Evolutionary conservation across 306 rosid genomes (phyloP), one percentile per base, ranked within the genome.

Genomic region (Prunus dulcis): DNA sequence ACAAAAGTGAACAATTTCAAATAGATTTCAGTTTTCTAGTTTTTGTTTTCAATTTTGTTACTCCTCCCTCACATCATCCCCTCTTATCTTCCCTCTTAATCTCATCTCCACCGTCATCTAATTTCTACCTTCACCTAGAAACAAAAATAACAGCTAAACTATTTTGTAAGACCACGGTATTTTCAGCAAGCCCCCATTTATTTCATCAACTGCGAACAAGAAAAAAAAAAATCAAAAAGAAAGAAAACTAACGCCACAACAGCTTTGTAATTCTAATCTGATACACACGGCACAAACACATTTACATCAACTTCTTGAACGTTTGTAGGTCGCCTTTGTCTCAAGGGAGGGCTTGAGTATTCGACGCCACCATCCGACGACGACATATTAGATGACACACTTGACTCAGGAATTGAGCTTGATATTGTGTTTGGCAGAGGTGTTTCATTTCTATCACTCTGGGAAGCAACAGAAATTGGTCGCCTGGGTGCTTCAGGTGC

Each of bases 361-460:
- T 90, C 93, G 19, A 70, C 61, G 23, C 82, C 87, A 56, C 47
- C 74, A 1, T 82, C 85, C 22, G 88, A 68, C 23, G 89, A 87
- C 25, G 81, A 83, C 72, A 86, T 84, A 66, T 87, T 85, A 6
- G 96, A 85, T 34, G 88, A 93, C 60, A 71, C 71, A 2, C 77
- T 71, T 1, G 93, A 88, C 74, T 73, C 72, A 12, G 89, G 69
- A 64, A 85, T 17, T 34, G 90, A 71, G 79, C 74, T 82, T 23
- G 93, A 58, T 15, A 18, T 47, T 14, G 75, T 69, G 64, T 86
- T 83, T 55, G 89, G 77, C 32, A 69, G 83, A 57, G 80, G 89
- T n/a, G 69, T 77, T 72, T 87, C 85, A 79, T 79, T 83, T 79
- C 88, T 81, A 73, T 32, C 79, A 76, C 78, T 62, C 82, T 86